Evolutionary conservation across 2,329 filamentous ascomycete genomes (phyloP).

Genomic region (Nemania serpens): DNA sequence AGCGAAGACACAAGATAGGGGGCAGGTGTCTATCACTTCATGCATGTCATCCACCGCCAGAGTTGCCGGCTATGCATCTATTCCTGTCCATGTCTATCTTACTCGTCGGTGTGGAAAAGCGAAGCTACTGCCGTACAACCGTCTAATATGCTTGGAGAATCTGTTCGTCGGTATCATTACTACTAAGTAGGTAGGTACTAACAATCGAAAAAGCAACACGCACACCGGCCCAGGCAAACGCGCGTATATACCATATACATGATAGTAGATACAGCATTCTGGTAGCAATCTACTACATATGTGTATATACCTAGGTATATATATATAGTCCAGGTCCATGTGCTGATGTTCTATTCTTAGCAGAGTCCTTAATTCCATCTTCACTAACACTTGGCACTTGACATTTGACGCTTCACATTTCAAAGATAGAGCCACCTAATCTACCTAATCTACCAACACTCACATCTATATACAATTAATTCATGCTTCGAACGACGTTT

Average conservation of each 20-base stretch:
- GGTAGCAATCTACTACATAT: too few species aligned
- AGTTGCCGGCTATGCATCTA: not conserved
- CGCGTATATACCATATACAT: not conserved
- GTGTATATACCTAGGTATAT: not conserved
- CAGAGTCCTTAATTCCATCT: not conserved
- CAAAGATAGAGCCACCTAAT: too few species aligned
- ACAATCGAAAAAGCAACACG: not conserved
- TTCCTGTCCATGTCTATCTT: not conserved
- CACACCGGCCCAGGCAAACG: not conserved
- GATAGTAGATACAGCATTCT: too few species aligned
- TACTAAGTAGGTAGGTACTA: not conserved
- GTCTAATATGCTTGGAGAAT: not conserved
- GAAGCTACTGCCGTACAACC: constrained; percentile 3
- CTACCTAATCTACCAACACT: too few species aligned
- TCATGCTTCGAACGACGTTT: constrained; percentile 12
- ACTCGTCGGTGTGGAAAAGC: constrained; percentile 6
- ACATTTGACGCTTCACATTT: too few species aligned
- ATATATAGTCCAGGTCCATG: not conserved
- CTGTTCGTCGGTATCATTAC: not conserved
- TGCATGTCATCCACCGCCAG: constrained; percentile 10
- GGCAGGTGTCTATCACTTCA: not conserved
- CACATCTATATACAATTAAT: not conserved
- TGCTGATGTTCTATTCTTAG: not conserved
- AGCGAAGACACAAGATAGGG: too few species aligned
- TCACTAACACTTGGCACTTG: not conserved